Evolutionary conservation across 306 rosid genomes (phyloP), one percentile per base, ranked within the genome.

Genomic region (Macrotyloma uniflorum): DNA sequence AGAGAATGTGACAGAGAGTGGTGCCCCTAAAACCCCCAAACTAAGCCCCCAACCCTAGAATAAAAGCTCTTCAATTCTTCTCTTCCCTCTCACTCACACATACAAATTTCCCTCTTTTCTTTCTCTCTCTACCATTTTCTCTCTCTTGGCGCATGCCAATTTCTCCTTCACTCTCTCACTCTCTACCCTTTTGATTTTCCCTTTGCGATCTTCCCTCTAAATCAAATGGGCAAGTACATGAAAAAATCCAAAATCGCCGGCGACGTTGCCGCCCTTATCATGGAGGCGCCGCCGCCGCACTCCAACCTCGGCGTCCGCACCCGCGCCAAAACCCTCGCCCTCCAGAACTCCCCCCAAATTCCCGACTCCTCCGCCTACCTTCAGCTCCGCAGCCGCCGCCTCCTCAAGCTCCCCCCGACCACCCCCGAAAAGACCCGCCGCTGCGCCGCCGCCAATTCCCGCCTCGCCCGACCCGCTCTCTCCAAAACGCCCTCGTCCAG

Each of bases 371-470:
- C 93, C 43, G 73, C 86, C 38, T 93, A 90, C 72, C 97, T 93
- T 51, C 90, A 93, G 83, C 98, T 93, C 47, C 80, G 98, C 7
- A 91, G 89, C 78, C 97, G 98, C 76, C 93, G 98, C 66, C 97
- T 93, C 40, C 87, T 72, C 68, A 94, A 93, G 66, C 63, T 83
- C 2, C 82, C 77, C 19, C 57, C 28, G 7, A 70, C 67, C 16
- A 77, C n/a, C 23, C 67, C 58, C 23, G 80, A 68, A 49, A 68
- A 47, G 69, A 35, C 77, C 46, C 70, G 50, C 4, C 81, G 51
- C 11, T 82, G 80, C 33, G 79, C 85, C 49, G 55, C 74, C 5
- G 78, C 65, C 50, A 47, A 36, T 43, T 66, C 88, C 6, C 83
- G 73, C 79, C 38, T 80, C 49, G 58, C 69, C 1, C 82, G 74